Evolutionary conservation across 805 yeast species (phyloP), one percentile per base, ranked within the genome.

Genomic region (Ogataea nitratoaversa): DNA sequence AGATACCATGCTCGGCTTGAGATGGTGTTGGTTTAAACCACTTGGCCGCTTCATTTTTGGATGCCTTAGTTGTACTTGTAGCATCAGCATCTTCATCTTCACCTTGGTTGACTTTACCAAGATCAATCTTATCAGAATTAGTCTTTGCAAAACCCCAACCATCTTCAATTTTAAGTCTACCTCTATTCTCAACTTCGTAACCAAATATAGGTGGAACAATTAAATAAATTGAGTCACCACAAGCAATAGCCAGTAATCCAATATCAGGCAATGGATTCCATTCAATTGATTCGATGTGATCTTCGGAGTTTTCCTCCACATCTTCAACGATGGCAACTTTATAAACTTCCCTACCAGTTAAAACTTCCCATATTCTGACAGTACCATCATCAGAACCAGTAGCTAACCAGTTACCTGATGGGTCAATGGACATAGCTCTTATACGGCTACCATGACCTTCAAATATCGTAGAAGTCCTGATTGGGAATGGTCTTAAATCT

Each of bases 341-440:
- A 72, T 78, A 86, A 37, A 91, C 86, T 69, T 91, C 95, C 65
- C 99, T 81, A 34, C 99, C 99, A 5, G 97, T 87, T 44, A 89
- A 67, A 16, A 89, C 82, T 67, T 93, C 99, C 98, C 99, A 93
- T n/a, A 93, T 74, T 52, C 96, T 76, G 6, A 93, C 90, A 14
- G 90, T 76, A 40, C 98, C 98, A 60, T 93, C 99, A 60, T 93
- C 98, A 14, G 95, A 85, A 43, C 97, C 99, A 3, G 99, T 93
- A 17, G 99, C 99, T 41, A 93, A 70, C 93, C 96, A 93, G 53
- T 84, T 71, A 4, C 99, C 99, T 24, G 80, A 71, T 37, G 96
- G 95, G 59, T 91, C 95, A 35, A 91, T 75, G 8, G 90, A 78
- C 22, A 93, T 57, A 2, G 91, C 72, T 62, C 99, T 81, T 36